phyloP scores from a whole-genome alignment of 2,329 filamentous ascomycete species.

The Fusarium tupiense region DNA sequence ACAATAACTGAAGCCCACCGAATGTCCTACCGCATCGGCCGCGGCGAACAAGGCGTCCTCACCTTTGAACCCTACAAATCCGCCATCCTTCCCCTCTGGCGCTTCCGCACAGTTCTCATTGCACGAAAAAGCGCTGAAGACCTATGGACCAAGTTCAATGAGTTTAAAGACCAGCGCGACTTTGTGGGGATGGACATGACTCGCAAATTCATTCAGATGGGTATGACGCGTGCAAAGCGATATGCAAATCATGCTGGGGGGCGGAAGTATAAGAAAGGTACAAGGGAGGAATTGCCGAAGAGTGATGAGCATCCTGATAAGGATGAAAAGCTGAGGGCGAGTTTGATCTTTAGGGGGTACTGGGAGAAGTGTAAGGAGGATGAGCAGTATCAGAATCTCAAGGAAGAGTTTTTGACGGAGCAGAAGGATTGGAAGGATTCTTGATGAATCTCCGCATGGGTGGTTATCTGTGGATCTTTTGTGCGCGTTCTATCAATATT shows the following conservation, averaged over 20 bases:
- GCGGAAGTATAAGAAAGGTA: constrained; percentile 57
- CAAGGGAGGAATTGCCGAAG: constrained; percentile 18
- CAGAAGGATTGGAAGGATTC: neutral
- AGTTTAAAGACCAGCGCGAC: constrained; percentile 61
- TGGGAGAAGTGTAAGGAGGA: constrained; percentile 38
- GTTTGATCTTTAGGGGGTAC: constrained; percentile 29
- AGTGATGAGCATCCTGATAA: constrained; percentile 29
- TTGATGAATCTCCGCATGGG: neutral
- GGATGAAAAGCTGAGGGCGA: constrained; percentile 33
- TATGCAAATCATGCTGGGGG: constrained; percentile 67
- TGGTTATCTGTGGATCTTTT: no score
- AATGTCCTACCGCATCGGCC: constrained; percentile 62
- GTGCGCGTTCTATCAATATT: no score
- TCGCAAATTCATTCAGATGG: constrained; percentile 73
- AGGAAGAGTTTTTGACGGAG: constrained; percentile 19
- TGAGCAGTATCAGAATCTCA: constrained; percentile 28
- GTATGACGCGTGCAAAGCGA: constrained; percentile 68
- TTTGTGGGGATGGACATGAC: constrained; percentile 74
- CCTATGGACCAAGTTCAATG: constrained; percentile 61
- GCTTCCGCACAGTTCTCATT: constrained; percentile 54
- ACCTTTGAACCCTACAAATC: constrained; percentile 73
- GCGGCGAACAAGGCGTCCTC: constrained; percentile 69
- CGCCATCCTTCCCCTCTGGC: constrained; percentile 66
- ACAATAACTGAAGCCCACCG: constrained; percentile 19
- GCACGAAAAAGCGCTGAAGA: constrained; percentile 55